Evolutionary conservation across 2,329 filamentous ascomycete genomes (phyloP).

Genomic region (Trichoderma sp.): DNA sequence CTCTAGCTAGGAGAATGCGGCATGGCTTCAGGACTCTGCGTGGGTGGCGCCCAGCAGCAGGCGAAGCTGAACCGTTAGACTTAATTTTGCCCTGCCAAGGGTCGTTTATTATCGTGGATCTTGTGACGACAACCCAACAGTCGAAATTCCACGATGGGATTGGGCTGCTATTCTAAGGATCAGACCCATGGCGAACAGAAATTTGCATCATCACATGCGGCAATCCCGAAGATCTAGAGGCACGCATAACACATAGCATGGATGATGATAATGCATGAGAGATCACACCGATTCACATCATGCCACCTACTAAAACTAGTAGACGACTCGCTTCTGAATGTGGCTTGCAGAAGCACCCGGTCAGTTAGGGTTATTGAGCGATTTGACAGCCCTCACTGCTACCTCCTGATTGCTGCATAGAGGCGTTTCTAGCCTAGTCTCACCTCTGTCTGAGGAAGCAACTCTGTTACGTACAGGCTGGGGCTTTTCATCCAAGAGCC

Average conservation of each 20-base stretch:
- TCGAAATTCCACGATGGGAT: neutral
- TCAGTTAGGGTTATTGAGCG: neutral
- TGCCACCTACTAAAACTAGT: neutral
- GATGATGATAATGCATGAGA: neutral
- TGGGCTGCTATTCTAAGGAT: neutral
- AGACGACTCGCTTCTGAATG: neutral
- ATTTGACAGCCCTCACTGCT: neutral
- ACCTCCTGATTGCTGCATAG: neutral
- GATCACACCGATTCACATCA: neutral
- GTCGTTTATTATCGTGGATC: neutral
- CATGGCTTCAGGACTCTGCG: neutral
- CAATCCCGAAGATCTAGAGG: neutral
- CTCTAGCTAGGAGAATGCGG: neutral
- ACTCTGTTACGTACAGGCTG: neutral
- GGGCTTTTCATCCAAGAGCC: neutral
- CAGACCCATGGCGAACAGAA: neutral
- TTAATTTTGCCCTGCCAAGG: neutral
- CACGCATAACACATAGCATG: neutral
- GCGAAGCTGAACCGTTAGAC: conserved; percentile 4
- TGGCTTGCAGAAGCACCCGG: neutral
- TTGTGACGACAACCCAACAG: neutral
- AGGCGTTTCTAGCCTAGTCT: neutral
- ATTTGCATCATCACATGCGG: neutral
- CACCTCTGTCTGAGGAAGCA: neutral
- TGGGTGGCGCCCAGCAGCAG: neutral